Evolutionary conservation across 768 basidiomycete species (phyloP), one percentile per base, ranked within the genome.

Genomic region (Sarcodon aspratus): DNA sequence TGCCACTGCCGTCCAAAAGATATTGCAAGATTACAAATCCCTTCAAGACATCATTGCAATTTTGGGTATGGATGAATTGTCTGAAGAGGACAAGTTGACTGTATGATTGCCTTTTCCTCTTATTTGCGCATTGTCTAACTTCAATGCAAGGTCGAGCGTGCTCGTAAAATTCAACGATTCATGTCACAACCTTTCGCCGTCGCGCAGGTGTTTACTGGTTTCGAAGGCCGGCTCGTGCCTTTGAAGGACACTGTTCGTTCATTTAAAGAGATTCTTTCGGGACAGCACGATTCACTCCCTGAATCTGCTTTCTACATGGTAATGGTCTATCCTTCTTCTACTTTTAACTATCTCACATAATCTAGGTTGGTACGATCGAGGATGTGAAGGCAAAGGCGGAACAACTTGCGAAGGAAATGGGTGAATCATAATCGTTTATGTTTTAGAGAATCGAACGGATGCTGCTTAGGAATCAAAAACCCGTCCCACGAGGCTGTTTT

Each of bases 101-200:
- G 92, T 91, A 70, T 66, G 79, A 73, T 53, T 50, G 45, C 27
- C 49, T 51, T 46, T 7, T 31, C 8, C 32, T 38, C 32, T 33
- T 6, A 7, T 38, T 2, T 8, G 34, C 15, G 45, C 32, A 33
- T 51, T n/a, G 36, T 40, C 42, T n/a, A 51, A 8, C 33, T 48
- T 8, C 11, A 2, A 5, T 59, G 44, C 8, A 50, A 86, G 84
- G 93, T 96, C 72, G 89, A 94, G 73, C 92, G 93, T 69, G 94
- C 92, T 54, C 90, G 93, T 68, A 96, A 96, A 76, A 93, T 97
- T 63, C 92, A 91, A 67, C 87, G 92, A 75, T 97, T 98, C 89
- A 98, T 99, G 96, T 97, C 93, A 58, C 94, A 99, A 73, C 96
- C 96, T 55, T 99, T 99, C 92, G 88, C 90, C 66, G 95, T 97